phyloP scores from a whole-genome alignment of 1,284 basidiomycete species.

The Fomitopsis betulina region DNA sequence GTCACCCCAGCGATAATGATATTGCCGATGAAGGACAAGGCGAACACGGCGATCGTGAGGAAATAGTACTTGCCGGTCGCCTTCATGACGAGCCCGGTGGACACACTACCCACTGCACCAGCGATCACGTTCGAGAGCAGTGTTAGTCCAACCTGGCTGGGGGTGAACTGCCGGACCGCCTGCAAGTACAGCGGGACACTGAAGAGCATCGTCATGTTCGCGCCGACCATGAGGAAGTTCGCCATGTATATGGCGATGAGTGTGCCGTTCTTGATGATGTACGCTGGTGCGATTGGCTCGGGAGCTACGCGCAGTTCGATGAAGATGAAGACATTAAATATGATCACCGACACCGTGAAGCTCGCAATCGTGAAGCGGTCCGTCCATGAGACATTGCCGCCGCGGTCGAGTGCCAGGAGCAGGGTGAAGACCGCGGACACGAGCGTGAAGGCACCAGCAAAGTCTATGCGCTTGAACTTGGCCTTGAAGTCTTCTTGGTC shows the following conservation, averaged over 20 bases:
- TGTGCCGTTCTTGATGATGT: constrained; percentile 44
- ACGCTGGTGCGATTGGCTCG: constrained; percentile 55
- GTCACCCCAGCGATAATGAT: constrained; percentile 33
- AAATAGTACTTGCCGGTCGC: constrained; percentile 52
- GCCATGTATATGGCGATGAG: constrained; percentile 52
- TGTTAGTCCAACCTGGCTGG: constrained; percentile 47
- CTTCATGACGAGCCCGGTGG: constrained; percentile 51
- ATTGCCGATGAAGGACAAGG: constrained; percentile 36
- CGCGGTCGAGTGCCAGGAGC: constrained; percentile 52
- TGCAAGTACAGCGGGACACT: constrained; percentile 54
- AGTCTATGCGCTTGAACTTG: constrained; percentile 56
- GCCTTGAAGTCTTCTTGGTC: constrained; percentile 33
- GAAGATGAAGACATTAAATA: constrained; percentile 23
- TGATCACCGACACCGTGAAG: constrained; percentile 17
- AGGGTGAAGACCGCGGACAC: constrained; percentile 48
- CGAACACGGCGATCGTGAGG: constrained; percentile 42
- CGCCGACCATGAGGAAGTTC: constrained; percentile 51
- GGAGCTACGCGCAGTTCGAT: constrained; percentile 41
- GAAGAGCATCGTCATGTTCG: constrained; percentile 44
- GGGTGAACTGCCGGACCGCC: constrained; percentile 41
- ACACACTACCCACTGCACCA: constrained; percentile 44
- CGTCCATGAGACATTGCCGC: constrained; percentile 53
- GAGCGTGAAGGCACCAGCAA: constrained; percentile 48
- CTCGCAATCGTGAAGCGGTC: constrained; percentile 30
- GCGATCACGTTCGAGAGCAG: constrained; percentile 44